Percentiles rank a stretch among this genome's conserved stretches.
These are phyloP conservation scores for Salix udensis DNA, from an alignment of 345 rosid species.

Conservation along the genomic window DNA sequence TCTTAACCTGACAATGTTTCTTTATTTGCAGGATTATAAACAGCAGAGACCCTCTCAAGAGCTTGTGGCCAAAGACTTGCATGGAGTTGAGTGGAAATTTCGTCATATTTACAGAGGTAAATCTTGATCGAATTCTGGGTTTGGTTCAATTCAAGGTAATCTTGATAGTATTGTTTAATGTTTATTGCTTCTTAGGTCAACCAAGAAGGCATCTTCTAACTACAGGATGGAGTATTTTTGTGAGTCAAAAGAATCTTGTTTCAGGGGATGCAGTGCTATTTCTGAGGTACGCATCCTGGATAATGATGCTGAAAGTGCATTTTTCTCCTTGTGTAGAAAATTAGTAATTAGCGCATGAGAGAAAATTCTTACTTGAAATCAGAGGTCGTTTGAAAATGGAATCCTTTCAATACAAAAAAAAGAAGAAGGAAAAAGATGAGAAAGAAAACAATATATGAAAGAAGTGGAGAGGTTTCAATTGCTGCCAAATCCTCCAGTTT, in stretches of 20 bases:
- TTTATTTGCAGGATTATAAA: constrained; percentile 58
- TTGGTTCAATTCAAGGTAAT: constrained; percentile 15
- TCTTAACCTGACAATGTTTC: neutral
- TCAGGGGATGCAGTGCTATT: constrained; percentile 94
- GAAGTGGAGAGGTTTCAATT: neutral
- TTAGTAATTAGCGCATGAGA: neutral
- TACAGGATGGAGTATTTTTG: constrained; percentile 94
- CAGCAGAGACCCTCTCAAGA: constrained; percentile 92
- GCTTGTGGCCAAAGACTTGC: constrained; percentile 81
- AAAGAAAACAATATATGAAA: neutral
- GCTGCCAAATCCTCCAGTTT: neutral
- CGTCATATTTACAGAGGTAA: constrained; percentile 86
- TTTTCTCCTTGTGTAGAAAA: neutral
- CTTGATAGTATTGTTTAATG: constrained; percentile 1
- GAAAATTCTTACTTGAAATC: constrained; percentile 1
- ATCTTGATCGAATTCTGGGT: constrained; percentile 1
- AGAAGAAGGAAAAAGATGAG: too few relatives aligned
- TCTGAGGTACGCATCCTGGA: constrained; percentile 50
- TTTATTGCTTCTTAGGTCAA: constrained; percentile 58
- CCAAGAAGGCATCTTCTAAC: constrained; percentile 98
- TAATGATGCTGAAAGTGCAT: neutral
- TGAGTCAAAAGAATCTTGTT: constrained; percentile 83
- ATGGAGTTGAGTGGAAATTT: constrained; percentile 86
- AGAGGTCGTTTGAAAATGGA: neutral
- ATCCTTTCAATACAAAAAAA: neutral